Base-by-base conservation (phyloP, 139 green algal species). In the Spirogloea muscicola region DNA sequence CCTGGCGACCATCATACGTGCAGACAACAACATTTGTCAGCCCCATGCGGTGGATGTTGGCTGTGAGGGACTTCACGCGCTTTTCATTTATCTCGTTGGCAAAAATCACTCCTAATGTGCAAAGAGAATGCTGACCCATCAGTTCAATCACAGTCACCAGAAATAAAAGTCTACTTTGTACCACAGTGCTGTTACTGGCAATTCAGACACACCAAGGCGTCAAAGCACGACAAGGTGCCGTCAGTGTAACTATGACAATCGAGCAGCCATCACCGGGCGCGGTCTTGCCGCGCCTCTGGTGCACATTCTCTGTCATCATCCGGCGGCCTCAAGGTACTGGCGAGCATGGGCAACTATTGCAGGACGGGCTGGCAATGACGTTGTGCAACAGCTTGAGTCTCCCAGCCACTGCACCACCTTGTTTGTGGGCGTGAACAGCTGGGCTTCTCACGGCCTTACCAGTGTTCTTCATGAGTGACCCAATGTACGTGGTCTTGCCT, bases 401-500 rank as follows among this genome's bases (percentile, higher is more conserved):
- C n/a, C n/a, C n/a, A n/a, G n/a, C n/a, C n/a, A n/a, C n/a, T n/a
- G n/a, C n/a, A n/a, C n/a, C n/a, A n/a, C n/a, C n/a, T n/a, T n/a
- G n/a, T n/a, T n/a, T n/a, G n/a, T n/a, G n/a, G n/a, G n/a, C n/a
- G n/a, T n/a, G n/a, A n/a, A n/a, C n/a, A n/a, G n/a, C n/a, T n/a
- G n/a, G n/a, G n/a, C n/a, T n/a, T n/a, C n/a, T n/a, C n/a, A n/a
- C n/a, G n/a, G n/a, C 18, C 65, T 39, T 36, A 72, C 70, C 90
- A 44, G 87, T 95, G 88, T 99, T 98, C 49, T 86, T 84, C 92
- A 99, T 96, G 41, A 99, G 83, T 16, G 94, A 89, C 6, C 87
- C 86, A 2, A 98, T 70, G 84, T 99, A 97, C 2, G 92, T 97
- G 7, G 95, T 97, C 87, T 99, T 99, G 71, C 95, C 95, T 41